Conservation (phyloP, 805 yeast species). For the Candida coleopterorum region DNA sequence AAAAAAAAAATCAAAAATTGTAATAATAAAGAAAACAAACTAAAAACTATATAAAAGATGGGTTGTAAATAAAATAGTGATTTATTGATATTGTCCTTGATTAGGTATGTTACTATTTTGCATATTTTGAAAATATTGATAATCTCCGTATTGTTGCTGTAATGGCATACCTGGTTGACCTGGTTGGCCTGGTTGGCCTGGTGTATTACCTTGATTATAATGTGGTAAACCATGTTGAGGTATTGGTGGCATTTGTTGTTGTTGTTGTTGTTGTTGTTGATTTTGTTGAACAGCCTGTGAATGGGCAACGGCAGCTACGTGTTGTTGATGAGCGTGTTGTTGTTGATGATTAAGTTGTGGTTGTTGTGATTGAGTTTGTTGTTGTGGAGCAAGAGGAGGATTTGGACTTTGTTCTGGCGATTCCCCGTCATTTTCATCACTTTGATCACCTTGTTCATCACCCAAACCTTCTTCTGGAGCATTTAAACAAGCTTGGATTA, state of each 20-base stretch:
- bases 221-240: slow-evolving; percentile 8
- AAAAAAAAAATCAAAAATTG: slow-evolving; percentile 1
- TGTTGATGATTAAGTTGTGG: slow-evolving; percentile 25
- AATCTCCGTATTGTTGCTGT: slow-evolving; percentile 46
- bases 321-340: slow-evolving; percentile 20
- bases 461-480: slow-evolving; percentile 87
- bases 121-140: slow-evolving; percentile 57
- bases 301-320: slow-evolving; percentile 29
- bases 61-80: not conserved
- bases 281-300: slow-evolving; percentile 14
- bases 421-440: slow-evolving; percentile 47
- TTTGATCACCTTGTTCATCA: slow-evolving; percentile 54
- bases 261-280: slow-evolving; percentile 21
- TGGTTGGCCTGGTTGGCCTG: slow-evolving; percentile 18
- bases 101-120: slow-evolving; percentile 42
- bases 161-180: slow-evolving; percentile 31
- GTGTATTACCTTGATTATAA: slow-evolving; percentile 9
- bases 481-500: slow-evolving; percentile 93
- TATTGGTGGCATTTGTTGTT: slow-evolving; percentile 8
- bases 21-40: not conserved
- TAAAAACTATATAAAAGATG: not conserved
- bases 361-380: slow-evolving; percentile 23
- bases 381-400: slow-evolving; percentile 18
- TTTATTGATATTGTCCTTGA: slow-evolving; percentile 53
- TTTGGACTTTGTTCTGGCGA: slow-evolving; percentile 39